Percentiles rank a stretch among this genome's conserved stretches.
phyloP scores from a whole-genome alignment of 2,329 filamentous ascomycete species.

The Chaetomium sp. region DNA sequence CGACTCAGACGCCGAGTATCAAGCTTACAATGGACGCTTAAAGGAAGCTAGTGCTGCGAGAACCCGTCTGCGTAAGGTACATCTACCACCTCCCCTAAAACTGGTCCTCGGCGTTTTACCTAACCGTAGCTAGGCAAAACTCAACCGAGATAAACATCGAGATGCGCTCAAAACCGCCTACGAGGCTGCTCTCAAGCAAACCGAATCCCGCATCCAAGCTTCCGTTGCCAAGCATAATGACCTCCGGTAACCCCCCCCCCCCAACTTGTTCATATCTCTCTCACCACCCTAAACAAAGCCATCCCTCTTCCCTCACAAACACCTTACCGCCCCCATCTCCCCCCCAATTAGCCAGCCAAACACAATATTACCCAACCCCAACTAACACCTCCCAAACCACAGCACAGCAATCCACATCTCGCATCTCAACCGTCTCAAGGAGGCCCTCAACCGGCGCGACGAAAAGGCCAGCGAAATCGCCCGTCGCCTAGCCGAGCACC shows the following conservation, averaged over 20 bases:
- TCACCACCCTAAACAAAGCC: background rate
- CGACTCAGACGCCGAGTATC: constrained; percentile 16
- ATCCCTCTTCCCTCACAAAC: background rate
- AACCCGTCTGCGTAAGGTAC: constrained; percentile 18
- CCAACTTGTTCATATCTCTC: background rate
- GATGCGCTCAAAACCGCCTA: constrained; percentile 14
- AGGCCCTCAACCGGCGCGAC: constrained; percentile 18
- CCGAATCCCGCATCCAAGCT: constrained; percentile 15
- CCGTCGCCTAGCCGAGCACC: constrained; percentile 17
- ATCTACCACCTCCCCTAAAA: too few species aligned
- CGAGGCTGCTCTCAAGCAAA: constrained; percentile 8
- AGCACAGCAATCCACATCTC: constrained; percentile 13
- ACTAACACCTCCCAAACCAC: background rate
- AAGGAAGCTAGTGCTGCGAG: constrained; percentile 18
- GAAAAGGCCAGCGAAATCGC: constrained; percentile 12
- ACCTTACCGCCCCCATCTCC: background rate
- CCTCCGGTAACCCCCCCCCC: constrained; percentile 12
- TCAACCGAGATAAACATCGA: constrained; percentile 19
- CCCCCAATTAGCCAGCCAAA: background rate
- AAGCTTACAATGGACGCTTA: constrained; percentile 15
- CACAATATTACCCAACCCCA: background rate
- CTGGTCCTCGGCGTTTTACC: too few species aligned
- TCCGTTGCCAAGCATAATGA: constrained; percentile 15
- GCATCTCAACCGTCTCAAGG: constrained; percentile 12
- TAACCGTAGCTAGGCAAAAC: constrained; percentile 11